A percentile compares a stretch with the other conserved stretches of the same genome.
Evolutionary conservation across 495 filamentous ascomycete species (phyloP).

Genomic region (Diplogelasinospora grovesii): DNA sequence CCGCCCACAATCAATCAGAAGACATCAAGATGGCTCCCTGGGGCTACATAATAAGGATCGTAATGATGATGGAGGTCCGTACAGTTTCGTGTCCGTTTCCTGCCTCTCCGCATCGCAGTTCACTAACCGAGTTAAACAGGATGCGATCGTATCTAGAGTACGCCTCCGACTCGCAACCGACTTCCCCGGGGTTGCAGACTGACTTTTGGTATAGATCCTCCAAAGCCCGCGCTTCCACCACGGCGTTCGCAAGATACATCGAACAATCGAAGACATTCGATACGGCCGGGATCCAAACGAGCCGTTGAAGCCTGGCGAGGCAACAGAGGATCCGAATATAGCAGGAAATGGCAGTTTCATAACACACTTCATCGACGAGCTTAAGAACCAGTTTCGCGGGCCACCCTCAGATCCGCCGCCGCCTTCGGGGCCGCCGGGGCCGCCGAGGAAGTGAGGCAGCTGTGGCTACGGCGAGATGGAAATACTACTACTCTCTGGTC

Average conservation of each 20-base stretch:
- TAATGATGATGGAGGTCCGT: slow-evolving; percentile 15
- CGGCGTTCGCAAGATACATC: slow-evolving; percentile 34
- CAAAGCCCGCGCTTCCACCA: slow-evolving; percentile 32
- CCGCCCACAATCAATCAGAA: no score
- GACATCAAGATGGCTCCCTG: no score
- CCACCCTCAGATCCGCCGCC: slow-evolving; percentile 11
- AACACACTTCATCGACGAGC: slow-evolving; percentile 30
- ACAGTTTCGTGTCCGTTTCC: no score
- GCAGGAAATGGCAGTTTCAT: slow-evolving; percentile 19
- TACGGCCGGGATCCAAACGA: slow-evolving; percentile 36
- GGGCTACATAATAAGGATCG: no score
- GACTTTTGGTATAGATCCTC: slow-evolving; percentile 23
- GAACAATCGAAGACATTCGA: slow-evolving; percentile 29
- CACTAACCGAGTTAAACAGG: no score
- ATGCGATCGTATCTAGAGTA: slow-evolving; percentile 26
- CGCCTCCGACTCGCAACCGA: not conserved
- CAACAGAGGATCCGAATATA: slow-evolving; percentile 21
- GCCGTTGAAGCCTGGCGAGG: slow-evolving; percentile 36
- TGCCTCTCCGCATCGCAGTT: no score
- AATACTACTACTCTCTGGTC: no score
- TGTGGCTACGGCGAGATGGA: no score
- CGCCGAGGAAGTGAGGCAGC: no score
- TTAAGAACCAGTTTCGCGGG: slow-evolving; percentile 32
- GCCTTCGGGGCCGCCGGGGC: no score
- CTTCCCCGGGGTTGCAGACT: slow-evolving; percentile 2